Percentiles rank a stretch among this genome's conserved stretches.
phyloP scores from a whole-genome alignment of 2,329 filamentous ascomycete genomes.

The Colletotrichum orchidophilum region DNA sequence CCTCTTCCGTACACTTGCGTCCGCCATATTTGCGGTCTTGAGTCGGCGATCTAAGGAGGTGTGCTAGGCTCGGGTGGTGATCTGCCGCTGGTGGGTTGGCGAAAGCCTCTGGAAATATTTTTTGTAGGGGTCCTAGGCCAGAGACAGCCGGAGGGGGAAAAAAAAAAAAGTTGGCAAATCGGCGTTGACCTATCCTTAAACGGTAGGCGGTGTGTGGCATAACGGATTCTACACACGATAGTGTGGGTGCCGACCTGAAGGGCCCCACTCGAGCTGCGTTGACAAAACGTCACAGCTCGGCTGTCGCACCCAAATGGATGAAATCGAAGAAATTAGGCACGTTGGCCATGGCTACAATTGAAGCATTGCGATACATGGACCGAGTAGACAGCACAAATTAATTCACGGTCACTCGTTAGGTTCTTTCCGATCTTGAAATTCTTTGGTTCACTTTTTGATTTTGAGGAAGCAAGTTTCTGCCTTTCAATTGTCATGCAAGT shows the following conservation, averaged over 20 bases:
- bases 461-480: slow-evolving; percentile 18
- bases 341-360: neutral
- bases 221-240: neutral
- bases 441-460: slow-evolving; percentile 32
- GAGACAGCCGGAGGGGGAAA: neutral
- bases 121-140: slow-evolving; percentile 19
- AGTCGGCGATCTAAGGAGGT: neutral
- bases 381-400: rapidly evolving
- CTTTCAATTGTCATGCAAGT: slow-evolving; percentile 29
- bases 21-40: slow-evolving; percentile 45
- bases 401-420: neutral
- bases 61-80: neutral
- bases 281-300: slow-evolving; percentile 12
- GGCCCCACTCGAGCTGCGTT: neutral
- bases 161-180: slow-evolving; percentile 27
- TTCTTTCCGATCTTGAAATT: neutral
- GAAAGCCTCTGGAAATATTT: slow-evolving; percentile 33
- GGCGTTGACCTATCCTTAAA: slow-evolving; percentile 7
- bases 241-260: neutral
- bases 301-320: neutral
- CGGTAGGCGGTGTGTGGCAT: slow-evolving; percentile 17
- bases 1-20: slow-evolving; percentile 58
- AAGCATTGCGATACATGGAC: neutral
- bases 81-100: slow-evolving; percentile 17
- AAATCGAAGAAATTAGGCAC: neutral